A percentile compares a stretch with the other conserved stretches of the same genome.
Evolutionary conservation across 139 green algal genomes (phyloP).

Genomic region (Closterium sp.): DNA sequence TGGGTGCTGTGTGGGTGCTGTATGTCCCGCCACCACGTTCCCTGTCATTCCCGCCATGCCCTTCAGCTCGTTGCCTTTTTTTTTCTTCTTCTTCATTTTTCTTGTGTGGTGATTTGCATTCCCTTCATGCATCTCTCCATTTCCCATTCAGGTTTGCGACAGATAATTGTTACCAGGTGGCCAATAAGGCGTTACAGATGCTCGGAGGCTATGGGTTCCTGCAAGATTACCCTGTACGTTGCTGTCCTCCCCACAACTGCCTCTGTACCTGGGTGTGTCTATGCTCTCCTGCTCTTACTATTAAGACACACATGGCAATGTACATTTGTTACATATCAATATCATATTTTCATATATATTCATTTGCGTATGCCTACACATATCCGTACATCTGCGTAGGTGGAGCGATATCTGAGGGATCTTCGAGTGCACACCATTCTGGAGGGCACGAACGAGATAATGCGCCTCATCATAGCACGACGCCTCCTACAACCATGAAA

Average conservation of each 20-base stretch:
- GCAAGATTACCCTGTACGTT: conserved; percentile 62
- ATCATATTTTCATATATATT: too few species aligned
- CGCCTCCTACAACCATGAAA: background rate
- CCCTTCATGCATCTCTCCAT: background rate
- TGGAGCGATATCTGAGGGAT: conserved; percentile 75
- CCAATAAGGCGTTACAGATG: conserved; percentile 72
- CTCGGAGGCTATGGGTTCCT: conserved; percentile 80
- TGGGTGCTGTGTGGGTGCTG: too few species aligned
- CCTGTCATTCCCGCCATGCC: too few species aligned
- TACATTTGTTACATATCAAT: background rate
- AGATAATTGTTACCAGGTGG: conserved; percentile 69
- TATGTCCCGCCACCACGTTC: too few species aligned
- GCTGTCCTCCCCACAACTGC: background rate
- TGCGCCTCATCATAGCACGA: conserved; percentile 66
- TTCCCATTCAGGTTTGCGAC: conserved; percentile 64
- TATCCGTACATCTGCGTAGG: too few species aligned
- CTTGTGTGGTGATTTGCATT: too few species aligned
- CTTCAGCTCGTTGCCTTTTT: too few species aligned
- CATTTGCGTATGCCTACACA: too few species aligned
- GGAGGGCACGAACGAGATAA: conserved; percentile 81
- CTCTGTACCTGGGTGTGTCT: too few species aligned
- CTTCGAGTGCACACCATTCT: conserved; percentile 81
- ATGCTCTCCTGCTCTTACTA: too few species aligned
- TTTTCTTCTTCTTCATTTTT: conserved; percentile 1
- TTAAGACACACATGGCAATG: background rate